Conservation (phyloP, 139 green algal genomes). For the Diplosphaera chodatii region DNA sequence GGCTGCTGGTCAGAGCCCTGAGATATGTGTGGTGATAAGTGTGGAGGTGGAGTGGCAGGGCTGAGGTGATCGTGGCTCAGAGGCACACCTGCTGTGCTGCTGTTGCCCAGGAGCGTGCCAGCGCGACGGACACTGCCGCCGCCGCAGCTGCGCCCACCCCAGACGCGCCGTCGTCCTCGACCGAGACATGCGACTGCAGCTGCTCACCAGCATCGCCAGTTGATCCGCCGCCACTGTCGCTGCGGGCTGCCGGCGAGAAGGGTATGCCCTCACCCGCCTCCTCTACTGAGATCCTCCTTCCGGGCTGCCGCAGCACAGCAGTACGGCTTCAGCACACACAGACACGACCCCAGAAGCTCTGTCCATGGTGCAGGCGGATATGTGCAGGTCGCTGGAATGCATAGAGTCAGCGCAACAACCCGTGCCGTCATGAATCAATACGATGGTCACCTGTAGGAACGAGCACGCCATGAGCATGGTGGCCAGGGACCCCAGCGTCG, state of each 20-base stretch:
- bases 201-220: slow-evolving; percentile 2
- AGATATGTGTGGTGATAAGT: too few relatives aligned
- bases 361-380: too few relatives aligned
- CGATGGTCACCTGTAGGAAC: slow-evolving; percentile 14
- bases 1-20: too few relatives aligned
- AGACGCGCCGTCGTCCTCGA: slow-evolving; percentile 44
- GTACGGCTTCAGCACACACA: too few relatives aligned
- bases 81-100: slow-evolving; percentile 5
- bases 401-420: too few relatives aligned
- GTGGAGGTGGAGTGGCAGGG: too few relatives aligned
- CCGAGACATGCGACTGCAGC: slow-evolving; percentile 15
- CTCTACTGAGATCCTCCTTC: neutral
- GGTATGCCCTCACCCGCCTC: neutral
- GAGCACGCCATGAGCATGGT: slow-evolving; percentile 16
- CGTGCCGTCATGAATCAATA: too few relatives aligned
- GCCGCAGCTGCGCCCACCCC: slow-evolving; percentile 51
- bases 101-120: slow-evolving; percentile 45
- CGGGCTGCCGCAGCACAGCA: neutral
- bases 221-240: neutral
- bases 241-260: neutral
- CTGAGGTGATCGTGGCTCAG: too few relatives aligned
- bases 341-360: too few relatives aligned
- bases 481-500: slow-evolving; percentile 8
- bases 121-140: slow-evolving; percentile 50
- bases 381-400: too few relatives aligned